Evolutionary conservation across 108 stramenopile genomes (phyloP), one percentile per base, ranked within the genome.

Genomic region (Discostella pseudostelligera): DNA sequence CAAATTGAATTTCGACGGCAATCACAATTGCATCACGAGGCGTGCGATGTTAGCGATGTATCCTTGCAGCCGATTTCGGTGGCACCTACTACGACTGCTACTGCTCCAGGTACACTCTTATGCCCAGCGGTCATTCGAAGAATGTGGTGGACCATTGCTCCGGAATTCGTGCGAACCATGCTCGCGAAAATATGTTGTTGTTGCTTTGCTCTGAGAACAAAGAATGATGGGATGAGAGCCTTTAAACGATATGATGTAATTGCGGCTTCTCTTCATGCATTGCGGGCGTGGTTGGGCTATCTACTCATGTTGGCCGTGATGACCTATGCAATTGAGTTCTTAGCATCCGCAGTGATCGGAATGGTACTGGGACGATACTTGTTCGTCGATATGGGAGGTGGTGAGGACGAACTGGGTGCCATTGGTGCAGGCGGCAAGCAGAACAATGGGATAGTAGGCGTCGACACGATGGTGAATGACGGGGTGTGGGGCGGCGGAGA

Each of bases 291-390:
- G 59, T 26, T 74, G 36, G 73, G 73, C 0, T 74, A 74, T 24
- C 37, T 67, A 0, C 65, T 74, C 0, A 74, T 74, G 73, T 53
- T 74, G 22, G 73, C 73, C 39, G 73, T 74, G 19, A 74, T 74
- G 73, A 60, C 57, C 24, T 74, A 74, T 36, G 59, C 65, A 17
- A 39, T 74, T 10, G 73, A 74, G 47, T 74, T 74, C 42, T 26
- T 74, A 22, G 50, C 67, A 22, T 67, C 63, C 3, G 56, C 73
- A 19, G 48, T 74, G 0, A 12, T 67, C 4, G 73, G 73, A 7
- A 61, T 74, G 59, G 65, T 74, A 3, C 25, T 66, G 12, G 73
- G 73, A 25, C 39, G 73, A 36, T 66, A 55, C 59, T 74, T 26
- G 24, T 67, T 66, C 25, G 59, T 62, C 16, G 73, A 74, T 6